phyloP scores from a whole-genome alignment of 371 early-diverging fungal species.

The Blakeslea trispora region DNA sequence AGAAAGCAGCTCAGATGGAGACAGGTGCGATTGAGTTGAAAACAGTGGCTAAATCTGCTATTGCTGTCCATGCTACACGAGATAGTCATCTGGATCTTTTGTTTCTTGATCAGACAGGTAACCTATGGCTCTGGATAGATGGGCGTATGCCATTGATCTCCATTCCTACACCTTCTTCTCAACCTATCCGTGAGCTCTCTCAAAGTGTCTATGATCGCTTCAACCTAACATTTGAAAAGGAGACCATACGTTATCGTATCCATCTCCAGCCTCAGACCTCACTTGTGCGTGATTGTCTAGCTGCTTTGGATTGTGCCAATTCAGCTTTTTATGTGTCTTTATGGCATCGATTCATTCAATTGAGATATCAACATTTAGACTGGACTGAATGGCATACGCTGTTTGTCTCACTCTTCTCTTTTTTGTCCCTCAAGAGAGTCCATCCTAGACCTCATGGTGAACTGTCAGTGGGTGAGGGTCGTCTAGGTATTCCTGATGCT shows the following conservation, averaged over 20 bases:
- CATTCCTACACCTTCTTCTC: not conserved
- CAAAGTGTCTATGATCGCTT: conserved; percentile 51
- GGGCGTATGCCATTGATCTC: conserved; percentile 3
- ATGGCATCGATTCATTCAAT: conserved; percentile 16
- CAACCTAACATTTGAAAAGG: conserved; percentile 33
- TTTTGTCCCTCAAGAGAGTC: conserved; percentile 23
- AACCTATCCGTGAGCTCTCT: conserved; percentile 5
- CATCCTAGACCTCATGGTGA: too few relatives aligned
- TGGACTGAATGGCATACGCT: conserved; percentile 60
- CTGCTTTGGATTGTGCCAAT: conserved; percentile 51
- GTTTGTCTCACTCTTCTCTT: conserved; percentile 53
- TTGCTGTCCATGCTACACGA: conserved; percentile 50
- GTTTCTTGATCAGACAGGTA: conserved; percentile 17
- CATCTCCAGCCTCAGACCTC: conserved; percentile 38
- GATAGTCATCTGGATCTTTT: conserved; percentile 37
- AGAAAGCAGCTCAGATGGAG: conserved; percentile 5
- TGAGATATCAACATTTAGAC: conserved; percentile 1
- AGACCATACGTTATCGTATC: conserved; percentile 36
- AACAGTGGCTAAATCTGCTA: conserved; percentile 34
- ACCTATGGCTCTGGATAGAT: conserved; percentile 12
- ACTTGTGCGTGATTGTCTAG: conserved; percentile 48
- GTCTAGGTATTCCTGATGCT: not conserved
- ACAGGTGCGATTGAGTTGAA: conserved; percentile 28
- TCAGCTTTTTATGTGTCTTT: conserved; percentile 26
- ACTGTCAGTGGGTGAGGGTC: not conserved